Base-by-base conservation (phyloP, 2,329 filamentous ascomycete genomes). In the Epicoccum nigrum region DNA sequence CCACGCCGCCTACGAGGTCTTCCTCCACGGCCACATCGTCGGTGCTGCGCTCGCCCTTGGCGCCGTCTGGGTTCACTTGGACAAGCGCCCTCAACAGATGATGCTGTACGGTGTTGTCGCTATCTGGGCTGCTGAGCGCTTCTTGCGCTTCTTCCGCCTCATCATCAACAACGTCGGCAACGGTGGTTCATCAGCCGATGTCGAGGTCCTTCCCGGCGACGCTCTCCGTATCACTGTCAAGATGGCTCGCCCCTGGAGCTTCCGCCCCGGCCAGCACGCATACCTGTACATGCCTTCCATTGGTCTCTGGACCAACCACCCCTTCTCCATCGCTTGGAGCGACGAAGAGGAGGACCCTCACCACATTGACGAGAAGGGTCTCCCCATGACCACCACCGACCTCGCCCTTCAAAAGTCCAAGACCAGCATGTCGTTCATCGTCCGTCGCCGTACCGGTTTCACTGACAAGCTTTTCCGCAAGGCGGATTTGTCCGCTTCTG, bases 381-480 rank as follows among this genome's bases (percentile, higher is more conserved):
- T 80, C 6, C 76, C 76, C 7, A 77, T 79, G 66, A 76, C 74
- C 34, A 74, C 74, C 33, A 77, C 81, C 62, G 83, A 86, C 53
- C 49, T 52, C 12, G 71, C 83, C 11, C 74, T 81, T 42, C 74
- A 74, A 27, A 64, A 76, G 12, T 74, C 76, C 57, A 81, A 81
- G 63, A 80, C 80, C 1, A 83, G 79, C 16, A 84, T 96, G 53
- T 92, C 89, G 0, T 90, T 97, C 64, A 81, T 97, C 63, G 87
- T 97, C 61, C 90, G 90, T 55, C 90, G 92, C 21, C 89, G 94
- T 54, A 92, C 88, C 0, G 93, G 93, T 23, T 88, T 96, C 76
- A 97, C 94, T 7, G 85, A 90, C 65, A 86, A 86, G 63, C 84
- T 97, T 2, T 95, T 85, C 78, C 79, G 89, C 63, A 84, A 81